These are phyloP conservation scores for Leishmania turanica DNA, from an alignment of 208 protist species.

Conservation along the genomic window DNA sequence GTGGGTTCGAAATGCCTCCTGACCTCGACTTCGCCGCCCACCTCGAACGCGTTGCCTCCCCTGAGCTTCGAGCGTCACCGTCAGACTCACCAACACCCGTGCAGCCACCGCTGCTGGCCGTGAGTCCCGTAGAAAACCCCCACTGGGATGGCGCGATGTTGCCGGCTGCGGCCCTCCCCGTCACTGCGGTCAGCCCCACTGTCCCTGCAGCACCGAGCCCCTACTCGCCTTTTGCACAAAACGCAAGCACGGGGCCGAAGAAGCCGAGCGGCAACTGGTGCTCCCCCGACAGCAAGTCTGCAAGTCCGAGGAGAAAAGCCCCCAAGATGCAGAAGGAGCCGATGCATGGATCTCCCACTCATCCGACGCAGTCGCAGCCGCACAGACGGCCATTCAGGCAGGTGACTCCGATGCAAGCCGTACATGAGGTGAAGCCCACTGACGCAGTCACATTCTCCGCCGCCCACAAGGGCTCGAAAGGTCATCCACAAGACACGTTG, in stretches of 20 bases:
- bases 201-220: not conserved
- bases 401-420: not conserved
- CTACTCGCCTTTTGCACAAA: not conserved
- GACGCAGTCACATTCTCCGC: not conserved
- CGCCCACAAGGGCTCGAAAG: too few species aligned
- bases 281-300: not conserved
- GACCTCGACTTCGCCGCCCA: not conserved
- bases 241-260: too few species aligned
- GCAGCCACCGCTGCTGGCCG: not conserved
- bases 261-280: too few species aligned
- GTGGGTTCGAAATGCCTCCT: not conserved
- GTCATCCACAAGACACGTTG: not conserved
- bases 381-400: not conserved
- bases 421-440: not conserved
- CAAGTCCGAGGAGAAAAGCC: too few species aligned
- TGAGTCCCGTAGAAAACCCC: not conserved
- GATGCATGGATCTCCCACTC: not conserved
- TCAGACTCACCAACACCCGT: constrained; percentile 2
- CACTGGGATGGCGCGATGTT: not conserved
- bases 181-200: not conserved
- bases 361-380: not conserved
- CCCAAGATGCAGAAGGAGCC: not conserved
- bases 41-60: not conserved
- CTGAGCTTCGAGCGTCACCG: not conserved
- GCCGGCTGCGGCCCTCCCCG: not conserved